Conservation (phyloP, 73 alveolate species). For the Paraurostyla sp. region DNA sequence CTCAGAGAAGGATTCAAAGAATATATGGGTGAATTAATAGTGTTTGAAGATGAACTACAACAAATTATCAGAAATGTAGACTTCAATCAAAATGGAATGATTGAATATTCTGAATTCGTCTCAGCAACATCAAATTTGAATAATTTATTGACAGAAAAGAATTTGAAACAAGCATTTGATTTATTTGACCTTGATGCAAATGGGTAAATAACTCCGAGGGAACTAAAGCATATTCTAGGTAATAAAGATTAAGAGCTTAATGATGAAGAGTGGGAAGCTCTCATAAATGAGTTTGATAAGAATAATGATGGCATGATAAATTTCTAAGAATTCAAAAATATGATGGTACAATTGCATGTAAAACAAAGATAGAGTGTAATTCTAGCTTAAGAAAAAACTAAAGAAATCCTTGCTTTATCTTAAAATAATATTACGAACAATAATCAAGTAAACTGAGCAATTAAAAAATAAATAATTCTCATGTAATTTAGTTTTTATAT, state of each 20-base stretch:
- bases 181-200: constrained; percentile 75
- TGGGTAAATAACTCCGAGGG: constrained; percentile 49
- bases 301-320: constrained; percentile 50
- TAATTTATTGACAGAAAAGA: constrained; percentile 64
- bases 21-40: constrained; percentile 40
- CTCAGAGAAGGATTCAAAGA: constrained; percentile 85
- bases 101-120: constrained; percentile 83
- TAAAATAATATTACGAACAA: too few relatives aligned
- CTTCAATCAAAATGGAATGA: constrained; percentile 82
- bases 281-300: constrained; percentile 16
- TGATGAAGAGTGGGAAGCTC: constrained; percentile 49
- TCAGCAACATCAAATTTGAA: constrained; percentile 80
- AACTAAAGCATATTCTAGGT: constrained; percentile 47
- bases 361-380: too few relatives aligned
- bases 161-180: constrained; percentile 77
- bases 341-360: too few relatives aligned
- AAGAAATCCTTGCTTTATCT: too few relatives aligned
- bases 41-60: constrained; percentile 57
- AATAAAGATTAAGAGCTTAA: neutral
- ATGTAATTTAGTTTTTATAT: too few relatives aligned
- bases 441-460: too few relatives aligned
- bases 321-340: constrained; percentile 26
- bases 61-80: constrained; percentile 72
- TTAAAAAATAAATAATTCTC: too few relatives aligned
- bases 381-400: too few relatives aligned